Conservation (phyloP, 768 basidiomycete genomes). For the Goffeauzyma gilvescens region DNA sequence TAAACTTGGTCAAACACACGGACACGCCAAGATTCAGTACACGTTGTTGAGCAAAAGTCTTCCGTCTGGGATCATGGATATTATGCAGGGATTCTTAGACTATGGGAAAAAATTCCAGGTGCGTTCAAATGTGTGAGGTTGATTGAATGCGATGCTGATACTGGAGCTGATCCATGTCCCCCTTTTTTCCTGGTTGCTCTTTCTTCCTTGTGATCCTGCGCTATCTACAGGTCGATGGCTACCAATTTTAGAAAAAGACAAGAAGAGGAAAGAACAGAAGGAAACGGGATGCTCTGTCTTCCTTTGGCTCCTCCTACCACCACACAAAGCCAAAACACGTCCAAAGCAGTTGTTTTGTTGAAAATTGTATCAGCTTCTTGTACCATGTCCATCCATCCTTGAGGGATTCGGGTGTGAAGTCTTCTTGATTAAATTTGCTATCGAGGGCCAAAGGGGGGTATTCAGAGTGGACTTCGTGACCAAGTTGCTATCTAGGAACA, state of each 20-base stretch:
- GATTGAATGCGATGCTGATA: no score
- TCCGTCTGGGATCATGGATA: conserved; percentile 70
- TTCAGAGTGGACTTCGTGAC: no score
- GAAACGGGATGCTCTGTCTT: neutral
- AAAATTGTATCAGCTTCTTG: no score
- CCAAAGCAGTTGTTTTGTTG: neutral
- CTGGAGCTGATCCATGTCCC: neutral
- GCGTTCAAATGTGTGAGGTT: neutral
- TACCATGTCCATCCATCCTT: no score
- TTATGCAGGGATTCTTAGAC: conserved; percentile 78
- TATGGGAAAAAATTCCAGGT: conserved; percentile 77
- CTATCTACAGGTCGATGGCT: conserved; percentile 19
- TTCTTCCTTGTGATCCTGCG: neutral
- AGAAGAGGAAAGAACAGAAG: neutral
- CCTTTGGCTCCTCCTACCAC: neutral
- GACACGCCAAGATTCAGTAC: conserved; percentile 81
- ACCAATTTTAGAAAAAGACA: conserved; percentile 14
- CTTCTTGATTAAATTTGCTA: no score
- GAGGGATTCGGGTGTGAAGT: no score
- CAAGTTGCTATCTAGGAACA: no score
- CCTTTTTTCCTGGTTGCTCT: neutral
- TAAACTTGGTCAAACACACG: conserved; percentile 82
- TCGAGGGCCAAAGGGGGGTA: no score
- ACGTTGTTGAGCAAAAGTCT: conserved; percentile 77
- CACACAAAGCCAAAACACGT: neutral